A percentile compares a stretch with the other conserved stretches of the same genome.
Evolutionary conservation across 345 rosid species (phyloP).

Genomic region (Aurinia saxatilis): DNA sequence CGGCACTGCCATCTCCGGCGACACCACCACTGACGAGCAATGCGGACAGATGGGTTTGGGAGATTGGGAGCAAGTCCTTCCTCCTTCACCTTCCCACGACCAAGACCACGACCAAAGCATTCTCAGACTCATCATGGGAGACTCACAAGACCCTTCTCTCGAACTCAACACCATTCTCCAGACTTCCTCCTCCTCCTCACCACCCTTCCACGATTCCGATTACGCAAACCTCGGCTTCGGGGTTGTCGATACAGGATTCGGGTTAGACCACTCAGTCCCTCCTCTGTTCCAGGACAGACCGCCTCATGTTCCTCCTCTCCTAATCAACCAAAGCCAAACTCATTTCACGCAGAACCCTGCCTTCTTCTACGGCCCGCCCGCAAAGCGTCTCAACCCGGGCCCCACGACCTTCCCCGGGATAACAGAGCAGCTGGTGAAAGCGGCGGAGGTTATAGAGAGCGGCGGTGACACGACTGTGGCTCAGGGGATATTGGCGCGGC

Average conservation of each 20-base stretch:
- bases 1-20: slow-evolving; percentile 26
- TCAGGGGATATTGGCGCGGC: slow-evolving; percentile 99
- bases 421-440: slow-evolving; percentile 59
- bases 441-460: slow-evolving; percentile 79
- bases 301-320: slow-evolving; percentile 38
- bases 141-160: slow-evolving; percentile 51
- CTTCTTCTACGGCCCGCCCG: slow-evolving; percentile 44
- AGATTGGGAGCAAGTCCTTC: slow-evolving; percentile 58
- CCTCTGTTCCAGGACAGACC: slow-evolving; percentile 14
- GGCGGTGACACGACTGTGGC: slow-evolving; percentile 64
- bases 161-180: slow-evolving; percentile 58
- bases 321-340: slow-evolving; percentile 47
- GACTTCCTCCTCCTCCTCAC: slow-evolving; percentile 14
- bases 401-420: slow-evolving; percentile 34
- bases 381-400: slow-evolving; percentile 37
- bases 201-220: slow-evolving; percentile 22
- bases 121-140: slow-evolving; percentile 65
- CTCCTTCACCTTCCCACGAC: slow-evolving; percentile 43
- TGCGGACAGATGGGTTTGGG: slow-evolving; percentile 43
- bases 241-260: slow-evolving; percentile 45
- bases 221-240: slow-evolving; percentile 50
- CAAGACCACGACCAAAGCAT: slow-evolving; percentile 58
- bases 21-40: slow-evolving; percentile 46
- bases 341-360: slow-evolving; percentile 43
- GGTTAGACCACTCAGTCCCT: slow-evolving; percentile 36